Base-by-base conservation (phyloP, 495 filamentous ascomycete species). In the Podospora fimiseda region DNA sequence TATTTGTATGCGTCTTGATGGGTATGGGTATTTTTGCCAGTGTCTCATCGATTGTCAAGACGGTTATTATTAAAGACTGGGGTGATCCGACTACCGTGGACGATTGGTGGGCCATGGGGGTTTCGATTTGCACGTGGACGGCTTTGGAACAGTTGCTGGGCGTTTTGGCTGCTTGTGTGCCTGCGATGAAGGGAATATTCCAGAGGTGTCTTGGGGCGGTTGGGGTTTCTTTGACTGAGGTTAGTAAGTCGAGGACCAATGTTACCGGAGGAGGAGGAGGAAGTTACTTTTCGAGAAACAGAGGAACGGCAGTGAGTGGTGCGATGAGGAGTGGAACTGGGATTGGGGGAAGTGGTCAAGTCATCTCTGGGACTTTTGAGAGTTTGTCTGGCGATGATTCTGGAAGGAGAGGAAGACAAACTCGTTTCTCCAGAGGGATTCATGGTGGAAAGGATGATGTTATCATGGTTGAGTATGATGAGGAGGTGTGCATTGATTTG, bases 1-100 rank as follows among this genome's bases (percentile, higher is more conserved):
- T 61, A 1, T 60, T 64, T 52, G 59, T 64, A 15, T 64, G 59
- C 49, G 43, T 57, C 20, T 41, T 64, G 6, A 64, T 64, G 62
- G 62, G 56, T 37, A 59, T 64, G 46, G 62, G 62, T 41, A 30
- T 64, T 43, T 53, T 64, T 6, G 62, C 59, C 9, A 57, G 53
- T 14, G 49, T 55, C 0, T 54, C 51, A 9, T 52, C 46, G 42
- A 56, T 64, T 43, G 38, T 58, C 44, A 64, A 64, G 52, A 64
- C 62, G 20, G 52, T 61, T n/a, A 53, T 56, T 6, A 44, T 64
- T 14, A 50, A 58, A 24, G 41, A 48, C n/a, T 64, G 48, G 36
- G 51, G 54, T 22, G 46, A 61, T 19, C 50, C 53, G 15, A 21
- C 23, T 6, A 14, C 47, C 1, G 19, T 11, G 2, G 56, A 48